Percentiles rank a stretch among this genome's conserved stretches.
phyloP scores from a whole-genome alignment of 2,329 filamentous ascomycete species.

The Penicillium sp. region DNA sequence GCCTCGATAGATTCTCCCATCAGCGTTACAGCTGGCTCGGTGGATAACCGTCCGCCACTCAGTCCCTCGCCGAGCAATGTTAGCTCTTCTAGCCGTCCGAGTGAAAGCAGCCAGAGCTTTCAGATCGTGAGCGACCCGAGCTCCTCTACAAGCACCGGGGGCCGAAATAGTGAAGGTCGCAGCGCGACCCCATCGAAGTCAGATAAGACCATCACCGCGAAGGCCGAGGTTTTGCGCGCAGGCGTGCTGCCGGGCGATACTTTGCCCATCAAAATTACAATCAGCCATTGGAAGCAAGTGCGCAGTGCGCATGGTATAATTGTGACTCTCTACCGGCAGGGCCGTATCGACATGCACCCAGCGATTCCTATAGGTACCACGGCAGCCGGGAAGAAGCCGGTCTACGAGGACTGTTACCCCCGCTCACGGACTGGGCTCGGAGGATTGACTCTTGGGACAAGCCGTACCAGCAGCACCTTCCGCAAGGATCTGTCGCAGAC shows the following conservation, averaged over 20 bases:
- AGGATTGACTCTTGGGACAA: constrained; percentile 81
- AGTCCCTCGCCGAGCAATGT: constrained; percentile 64
- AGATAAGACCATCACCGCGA: constrained; percentile 81
- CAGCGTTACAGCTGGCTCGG: constrained; percentile 31
- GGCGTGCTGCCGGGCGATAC: constrained; percentile 85
- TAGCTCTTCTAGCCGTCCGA: constrained; percentile 70
- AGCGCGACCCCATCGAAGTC: constrained; percentile 57
- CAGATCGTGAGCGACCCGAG: constrained; percentile 53
- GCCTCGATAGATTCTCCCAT: constrained; percentile 49
- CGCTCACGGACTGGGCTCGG: constrained; percentile 84
- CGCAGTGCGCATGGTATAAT: constrained; percentile 93
- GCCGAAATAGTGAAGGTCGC: constrained; percentile 51
- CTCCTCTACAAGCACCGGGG: constrained; percentile 39
- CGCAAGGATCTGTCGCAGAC: constrained; percentile 91
- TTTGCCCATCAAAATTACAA: constrained; percentile 74
- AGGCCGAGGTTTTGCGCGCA: constrained; percentile 76
- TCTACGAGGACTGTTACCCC: constrained; percentile 83
- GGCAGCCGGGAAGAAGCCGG: constrained; percentile 66
- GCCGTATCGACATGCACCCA: constrained; percentile 80
- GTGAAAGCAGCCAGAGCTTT: constrained; percentile 62
- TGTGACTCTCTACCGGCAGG: constrained; percentile 87
- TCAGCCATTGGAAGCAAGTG: constrained; percentile 85
- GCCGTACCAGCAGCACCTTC: constrained; percentile 87
- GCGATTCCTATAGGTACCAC: constrained; percentile 61
- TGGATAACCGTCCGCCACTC: constrained; percentile 43